A percentile compares a stretch with the other conserved stretches of the same genome.
phyloP scores from a whole-genome alignment of 768 basidiomycete genomes.

The Leucogyrophana mollusca region DNA sequence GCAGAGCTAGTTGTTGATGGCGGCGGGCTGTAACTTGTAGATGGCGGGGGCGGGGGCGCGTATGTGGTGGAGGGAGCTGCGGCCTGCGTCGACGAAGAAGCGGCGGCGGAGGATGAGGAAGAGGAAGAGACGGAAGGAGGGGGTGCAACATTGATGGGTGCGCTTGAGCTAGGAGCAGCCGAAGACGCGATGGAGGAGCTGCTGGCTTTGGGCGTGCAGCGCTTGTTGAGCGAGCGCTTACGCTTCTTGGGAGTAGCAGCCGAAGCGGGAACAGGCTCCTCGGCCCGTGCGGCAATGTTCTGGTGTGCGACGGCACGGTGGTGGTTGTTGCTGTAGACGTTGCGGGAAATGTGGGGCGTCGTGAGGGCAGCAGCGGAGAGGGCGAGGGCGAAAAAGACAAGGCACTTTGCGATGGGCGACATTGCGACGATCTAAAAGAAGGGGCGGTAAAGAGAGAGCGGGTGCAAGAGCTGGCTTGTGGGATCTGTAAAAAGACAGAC shows the following conservation, averaged over 20 bases:
- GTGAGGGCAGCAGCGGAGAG: slow-evolving; percentile 36
- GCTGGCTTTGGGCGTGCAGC: slow-evolving; percentile 15
- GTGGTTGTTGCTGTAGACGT: slow-evolving; percentile 19
- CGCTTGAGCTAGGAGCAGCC: background rate
- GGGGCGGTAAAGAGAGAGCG: slow-evolving; percentile 12
- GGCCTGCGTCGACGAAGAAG: background rate
- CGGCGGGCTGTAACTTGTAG: background rate
- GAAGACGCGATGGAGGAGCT: background rate
- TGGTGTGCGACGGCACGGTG: slow-evolving; percentile 10
- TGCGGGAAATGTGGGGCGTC: slow-evolving; percentile 36
- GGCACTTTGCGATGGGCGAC: slow-evolving; percentile 38
- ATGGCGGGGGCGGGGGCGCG: slow-evolving; percentile 1
- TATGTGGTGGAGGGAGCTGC: slow-evolving; percentile 1
- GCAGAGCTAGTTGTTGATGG: slow-evolving; percentile 7
- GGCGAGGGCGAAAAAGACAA: slow-evolving; percentile 44
- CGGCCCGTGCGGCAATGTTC: background rate
- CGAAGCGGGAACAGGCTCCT: background rate
- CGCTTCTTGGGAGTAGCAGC: slow-evolving; percentile 6
- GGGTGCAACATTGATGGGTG: slow-evolving; percentile 23
- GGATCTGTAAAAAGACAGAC: slow-evolving; percentile 14
- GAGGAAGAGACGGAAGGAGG: background rate
- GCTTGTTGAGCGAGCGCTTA: slow-evolving; percentile 27
- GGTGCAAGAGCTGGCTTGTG: slow-evolving; percentile 12
- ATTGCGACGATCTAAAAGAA: slow-evolving; percentile 10
- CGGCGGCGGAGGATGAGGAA: background rate